Base-by-base conservation (phyloP, 805 yeast genomes). In the Yarrowia yakushimensis region DNA sequence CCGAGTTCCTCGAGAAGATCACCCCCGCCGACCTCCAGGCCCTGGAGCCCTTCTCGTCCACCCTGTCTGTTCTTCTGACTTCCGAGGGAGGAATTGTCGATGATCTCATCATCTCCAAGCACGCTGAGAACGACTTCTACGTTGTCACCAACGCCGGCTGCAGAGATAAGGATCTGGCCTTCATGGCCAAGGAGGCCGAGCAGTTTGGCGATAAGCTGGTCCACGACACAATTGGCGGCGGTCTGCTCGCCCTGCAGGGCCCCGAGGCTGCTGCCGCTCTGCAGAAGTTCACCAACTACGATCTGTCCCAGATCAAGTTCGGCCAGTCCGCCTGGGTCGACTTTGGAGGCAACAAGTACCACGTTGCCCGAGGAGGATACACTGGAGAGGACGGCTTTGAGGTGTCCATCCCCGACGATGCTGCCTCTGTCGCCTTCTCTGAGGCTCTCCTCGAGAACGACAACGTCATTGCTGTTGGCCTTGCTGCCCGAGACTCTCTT, bases 311-410 rank as follows among this genome's bases (percentile, higher is more conserved):
- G 61, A 76, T 94, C 63, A 83, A 81, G 65, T 94, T 94, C 73
- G 98, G 98, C 60, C 81, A 83, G 69, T 81, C 87, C 12, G 77
- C 76, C 41, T 83, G 78, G 69, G 74, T 82, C 60, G 74, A 74
- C 30, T 71, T 80, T 20, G 75, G 71, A 34, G 74, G 76, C 57
- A 70, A 55, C 28, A 77, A 79, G 57, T 79, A 87, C 60, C 96
- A 91, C 71, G 81, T 91, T n/a, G 88, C 97, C 3, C 85, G 99
- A 74, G 89, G 96, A 23, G 99, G 99, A 2, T 94, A 94, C 78
- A 94, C 99, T 7, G 99, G 99, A 18, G 99, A 94, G 76, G 99
- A 94, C 73, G 99, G 99, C 1, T 93, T 94, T 74, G 99, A 94
- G 74, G 82, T 93, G 64, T 85, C 96, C 9, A 85, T 92, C 65